Base-by-base conservation (phyloP, 2,329 filamentous ascomycete species). In the Lachnellula cervina region DNA sequence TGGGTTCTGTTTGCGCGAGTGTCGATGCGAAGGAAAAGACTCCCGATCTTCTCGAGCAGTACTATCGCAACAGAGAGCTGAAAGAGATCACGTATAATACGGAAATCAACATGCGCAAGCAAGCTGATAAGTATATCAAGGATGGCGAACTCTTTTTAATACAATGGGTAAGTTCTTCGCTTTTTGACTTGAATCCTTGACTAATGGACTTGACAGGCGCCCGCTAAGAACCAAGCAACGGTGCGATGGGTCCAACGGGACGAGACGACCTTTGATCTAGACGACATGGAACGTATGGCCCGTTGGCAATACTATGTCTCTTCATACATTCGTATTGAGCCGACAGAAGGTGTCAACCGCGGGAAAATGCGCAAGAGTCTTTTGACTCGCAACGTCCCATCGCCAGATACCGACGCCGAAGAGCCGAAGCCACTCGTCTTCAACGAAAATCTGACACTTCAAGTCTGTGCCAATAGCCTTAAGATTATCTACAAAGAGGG, bases 221-320 rank as follows among this genome's bases (percentile, higher is more conserved):
- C 90, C n/a, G 73, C 76, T 19, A 82, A 80, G 61, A 80, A 80
- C 57, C 83, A 88, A 68, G 84, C 88, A 35, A 86, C 83, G 1
- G 79, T 96, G 11, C 89, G 90, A 45, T 85, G 83, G 79, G 73
- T 88, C 49, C 82, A 84, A 63, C 79, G 81, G 51, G 83, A 87
- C 49, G 84, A 88, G 63, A 84, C 83, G 42, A 88, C 96, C 0
- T 90, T 96, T 70, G 91, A 94, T 64, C 87, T 87, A 67, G 90
- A 96, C 62, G 90, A 96, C 63, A 87, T 96, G 77, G 88, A 94
- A 68, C 82, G 86, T 50, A 86, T 87, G 55, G 86, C 90, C 59
- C 80, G 84, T 40, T 99, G 94, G 94, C 89, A 93, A 65, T 96
- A 95, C 74, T 99, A 99, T 70, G 90, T 96, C 55, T 92, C 93